Base-by-base conservation (phyloP, 768 basidiomycete genomes). In the Auricularia sp. region DNA sequence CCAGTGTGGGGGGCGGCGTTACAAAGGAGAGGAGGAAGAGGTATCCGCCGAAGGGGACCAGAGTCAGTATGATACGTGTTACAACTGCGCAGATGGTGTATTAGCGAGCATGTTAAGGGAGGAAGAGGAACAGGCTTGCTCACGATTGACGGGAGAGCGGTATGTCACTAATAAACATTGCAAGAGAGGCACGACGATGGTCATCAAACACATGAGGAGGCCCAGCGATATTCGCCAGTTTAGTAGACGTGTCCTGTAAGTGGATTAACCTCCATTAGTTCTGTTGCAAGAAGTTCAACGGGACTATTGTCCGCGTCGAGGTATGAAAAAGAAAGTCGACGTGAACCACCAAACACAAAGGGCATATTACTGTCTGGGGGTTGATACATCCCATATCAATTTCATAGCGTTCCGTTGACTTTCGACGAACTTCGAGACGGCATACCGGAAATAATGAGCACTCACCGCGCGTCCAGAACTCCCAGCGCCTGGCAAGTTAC, bases 221-320 rank as follows among this genome's bases (percentile, higher is more conserved):
- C 80, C 77, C 3, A 93, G 77, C 1, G 90, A 89, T 65, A 84
- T 76, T 62, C 76, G 74, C 89, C 89, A 94, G 69, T 89, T 85
- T 29, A 87, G 70, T 6, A 85, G 73, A 24, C 90, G 83, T 14
- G 82, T 78, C 34, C 90, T 90, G 65, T 3, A 29, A 29, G 29
- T 29, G 0, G 29, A 29, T 2, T 45, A 18, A 63, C 36, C 1
- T 10, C 54, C 58, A 3, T 29, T 29, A 29, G 29, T 29, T 29
- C 29, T 29, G 29, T 29, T 29, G 29, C 29, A 29, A 29, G 29
- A 29, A 29, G 3, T 29, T 29, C 29, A 29, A 2, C 2, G 29
- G 29, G 29, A 29, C 29, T 29, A 29, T 29, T 2, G 29, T 29
- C 29, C 29, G 29, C 29, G 29, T 29, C 29, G 29, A 29, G 29